Evolutionary conservation across 2,329 filamentous ascomycete species (phyloP).

Genomic region (Trichophyton rubrum): DNA sequence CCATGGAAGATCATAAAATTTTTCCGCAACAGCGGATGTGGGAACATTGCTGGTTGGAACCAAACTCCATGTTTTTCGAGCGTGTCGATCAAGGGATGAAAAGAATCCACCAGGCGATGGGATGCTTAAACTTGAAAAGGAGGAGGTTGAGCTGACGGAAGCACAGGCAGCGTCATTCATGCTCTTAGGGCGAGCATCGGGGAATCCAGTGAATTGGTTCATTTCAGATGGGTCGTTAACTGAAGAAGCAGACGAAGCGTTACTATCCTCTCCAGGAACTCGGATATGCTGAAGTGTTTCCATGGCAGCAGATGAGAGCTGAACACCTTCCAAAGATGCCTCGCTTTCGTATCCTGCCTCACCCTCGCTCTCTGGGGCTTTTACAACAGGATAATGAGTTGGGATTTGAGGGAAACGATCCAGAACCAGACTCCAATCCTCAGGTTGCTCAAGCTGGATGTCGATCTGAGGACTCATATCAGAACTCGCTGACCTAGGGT

Average conservation of each 20-base stretch:
- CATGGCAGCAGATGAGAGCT: conserved; percentile 67
- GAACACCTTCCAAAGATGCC: conserved; percentile 32
- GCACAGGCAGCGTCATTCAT: conserved; percentile 36
- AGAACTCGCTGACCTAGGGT: conserved; percentile 16
- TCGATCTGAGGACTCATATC: conserved; percentile 22
- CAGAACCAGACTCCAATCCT: conserved; percentile 48
- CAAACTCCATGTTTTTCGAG: conserved; percentile 71
- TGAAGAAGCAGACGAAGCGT: conserved; percentile 24
- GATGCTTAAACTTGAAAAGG: conserved; percentile 70
- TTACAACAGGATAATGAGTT: neutral
- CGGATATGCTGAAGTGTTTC: conserved; percentile 67
- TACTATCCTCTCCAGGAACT: conserved; percentile 33
- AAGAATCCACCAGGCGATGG: conserved; percentile 90
- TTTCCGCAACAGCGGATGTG: conserved; percentile 80
- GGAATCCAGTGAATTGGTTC: conserved; percentile 46
- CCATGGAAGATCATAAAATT: conserved; percentile 83
- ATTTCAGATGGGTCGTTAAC: conserved; percentile 24
- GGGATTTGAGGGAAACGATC: conserved; percentile 31
- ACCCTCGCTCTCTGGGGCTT: neutral
- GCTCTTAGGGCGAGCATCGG: conserved; percentile 40
- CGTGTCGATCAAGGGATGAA: conserved; percentile 62
- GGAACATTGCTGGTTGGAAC: conserved; percentile 48
- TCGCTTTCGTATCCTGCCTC: neutral
- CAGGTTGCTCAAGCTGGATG: conserved; percentile 29
- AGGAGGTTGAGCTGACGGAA: conserved; percentile 51